These are phyloP conservation scores for Capsicum baccatum DNA, from an alignment of 257 asterid genomes.

Conservation along the genomic window DNA sequence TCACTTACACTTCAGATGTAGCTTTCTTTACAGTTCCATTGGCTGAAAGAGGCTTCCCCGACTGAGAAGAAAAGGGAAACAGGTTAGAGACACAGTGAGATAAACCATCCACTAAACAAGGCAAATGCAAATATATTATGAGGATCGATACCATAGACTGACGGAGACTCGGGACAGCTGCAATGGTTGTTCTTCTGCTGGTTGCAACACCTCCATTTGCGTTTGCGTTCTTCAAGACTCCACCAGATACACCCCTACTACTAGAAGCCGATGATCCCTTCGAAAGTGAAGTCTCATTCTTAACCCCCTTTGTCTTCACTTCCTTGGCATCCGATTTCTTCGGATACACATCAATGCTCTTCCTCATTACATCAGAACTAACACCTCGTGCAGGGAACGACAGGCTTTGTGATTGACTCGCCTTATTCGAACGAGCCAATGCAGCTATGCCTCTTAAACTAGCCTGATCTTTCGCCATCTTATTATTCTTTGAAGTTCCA, in stretches of 20 bases:
- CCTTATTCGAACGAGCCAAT: slow-evolving; percentile 50
- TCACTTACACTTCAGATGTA: slow-evolving; percentile 55
- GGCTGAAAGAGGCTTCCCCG: slow-evolving; percentile 47
- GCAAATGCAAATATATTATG: neutral
- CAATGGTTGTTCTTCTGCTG: slow-evolving; percentile 46
- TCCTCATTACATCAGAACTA: slow-evolving; percentile 55
- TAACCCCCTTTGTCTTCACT: slow-evolving; percentile 44
- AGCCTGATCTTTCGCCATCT: slow-evolving; percentile 44
- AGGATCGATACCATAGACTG: slow-evolving; percentile 47
- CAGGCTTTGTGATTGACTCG: slow-evolving; percentile 60
- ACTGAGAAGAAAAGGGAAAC: slow-evolving; percentile 35
- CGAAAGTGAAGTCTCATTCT: slow-evolving; percentile 35
- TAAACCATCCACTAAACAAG: neutral
- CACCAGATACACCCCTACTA: slow-evolving; percentile 17
- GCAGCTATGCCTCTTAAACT: slow-evolving; percentile 49
- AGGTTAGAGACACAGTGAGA: neutral
- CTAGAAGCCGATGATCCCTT: slow-evolving; percentile 39
- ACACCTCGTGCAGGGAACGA: slow-evolving; percentile 54
- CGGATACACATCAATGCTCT: slow-evolving; percentile 57
- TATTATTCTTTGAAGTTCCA: slow-evolving; percentile 43
- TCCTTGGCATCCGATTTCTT: slow-evolving; percentile 48
- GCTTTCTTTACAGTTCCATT: slow-evolving; percentile 44
- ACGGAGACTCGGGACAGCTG: slow-evolving; percentile 45
- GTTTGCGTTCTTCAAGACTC: slow-evolving; percentile 26
- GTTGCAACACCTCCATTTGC: slow-evolving; percentile 34